A percentile compares a stretch with the other conserved stretches of the same genome.
phyloP scores from a whole-genome alignment of 768 basidiomycete species.

The Tulasnella sp. region DNA sequence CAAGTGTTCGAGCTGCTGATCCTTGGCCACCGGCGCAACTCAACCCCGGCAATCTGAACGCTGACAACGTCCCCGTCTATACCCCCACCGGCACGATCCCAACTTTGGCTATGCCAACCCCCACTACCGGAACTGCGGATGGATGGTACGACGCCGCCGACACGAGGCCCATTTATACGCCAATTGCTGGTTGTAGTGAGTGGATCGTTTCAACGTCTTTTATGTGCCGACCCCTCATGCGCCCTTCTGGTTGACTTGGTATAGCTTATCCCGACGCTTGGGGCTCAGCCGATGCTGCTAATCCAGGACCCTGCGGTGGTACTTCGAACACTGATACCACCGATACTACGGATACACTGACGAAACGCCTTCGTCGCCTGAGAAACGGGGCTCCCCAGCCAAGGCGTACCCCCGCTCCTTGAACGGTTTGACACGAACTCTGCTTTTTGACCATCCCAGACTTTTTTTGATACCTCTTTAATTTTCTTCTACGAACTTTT shows the following conservation, averaged over 20 bases:
- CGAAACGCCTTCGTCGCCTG: background rate
- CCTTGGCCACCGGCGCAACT: conserved; percentile 64
- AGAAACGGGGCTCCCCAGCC: background rate
- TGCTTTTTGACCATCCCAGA: background rate
- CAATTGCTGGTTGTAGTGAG: conserved; percentile 59
- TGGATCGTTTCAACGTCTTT: background rate
- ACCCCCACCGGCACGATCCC: conserved; percentile 63
- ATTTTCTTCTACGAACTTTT: background rate
- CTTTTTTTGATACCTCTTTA: background rate
- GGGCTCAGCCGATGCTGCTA: conserved; percentile 54
- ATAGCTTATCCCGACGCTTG: conserved; percentile 71
- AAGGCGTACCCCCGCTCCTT: conserved; percentile 8
- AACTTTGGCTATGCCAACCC: conserved; percentile 66
- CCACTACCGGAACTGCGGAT: conserved; percentile 41
- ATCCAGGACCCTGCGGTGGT: conserved; percentile 48
- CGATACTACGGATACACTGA: background rate
- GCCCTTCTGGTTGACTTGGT: background rate
- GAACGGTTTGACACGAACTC: background rate
- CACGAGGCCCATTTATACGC: conserved; percentile 55
- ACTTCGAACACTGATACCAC: background rate
- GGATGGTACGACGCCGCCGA: conserved; percentile 75
- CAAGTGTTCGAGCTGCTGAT: conserved; percentile 44
- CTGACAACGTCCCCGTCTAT: conserved; percentile 63
- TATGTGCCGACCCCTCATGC: background rate
- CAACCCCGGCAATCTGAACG: conserved; percentile 29